A percentile compares a stretch with the other conserved stretches of the same genome.
Evolutionary conservation across 352 stramenopile genomes (phyloP).

Genomic region (Phytophthora gonapodyides): DNA sequence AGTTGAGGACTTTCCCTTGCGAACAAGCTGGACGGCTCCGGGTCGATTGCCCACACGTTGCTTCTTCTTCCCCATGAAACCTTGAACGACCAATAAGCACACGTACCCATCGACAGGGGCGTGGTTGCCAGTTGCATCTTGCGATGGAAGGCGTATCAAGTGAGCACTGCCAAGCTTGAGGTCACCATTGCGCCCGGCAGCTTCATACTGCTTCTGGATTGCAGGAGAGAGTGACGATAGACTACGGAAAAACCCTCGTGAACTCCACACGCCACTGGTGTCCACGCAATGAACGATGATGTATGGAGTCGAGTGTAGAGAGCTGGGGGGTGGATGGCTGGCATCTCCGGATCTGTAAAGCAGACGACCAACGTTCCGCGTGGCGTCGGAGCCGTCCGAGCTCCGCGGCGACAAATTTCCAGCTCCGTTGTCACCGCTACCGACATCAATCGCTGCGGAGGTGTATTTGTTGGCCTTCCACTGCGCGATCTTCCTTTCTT

Average conservation of each 20-base stretch:
- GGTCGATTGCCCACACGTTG: conserved; percentile 37
- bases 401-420: conserved; percentile 8
- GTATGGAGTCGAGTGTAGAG: conserved; percentile 23
- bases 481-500: conserved; percentile 56
- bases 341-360: conserved; percentile 66
- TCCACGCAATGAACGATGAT: conserved; percentile 83
- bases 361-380: conserved; percentile 28
- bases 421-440: background rate
- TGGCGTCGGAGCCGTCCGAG: conserved; percentile 7
- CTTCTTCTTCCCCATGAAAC: conserved; percentile 62
- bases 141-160: conserved; percentile 48
- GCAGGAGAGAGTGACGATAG: conserved; percentile 54
- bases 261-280: conserved; percentile 73
- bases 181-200: conserved; percentile 54
- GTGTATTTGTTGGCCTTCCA: conserved; percentile 71
- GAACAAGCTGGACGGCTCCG: conserved; percentile 35
- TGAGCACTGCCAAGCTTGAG: conserved; percentile 78
- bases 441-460: conserved; percentile 43
- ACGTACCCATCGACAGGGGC: conserved; percentile 44
- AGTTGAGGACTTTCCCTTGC: conserved; percentile 61
- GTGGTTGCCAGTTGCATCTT: conserved; percentile 7
- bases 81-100: conserved; percentile 76
- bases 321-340: conserved; percentile 40
- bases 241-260: conserved; percentile 73
- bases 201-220: conserved; percentile 71